phyloP scores from a whole-genome alignment of 305 asterid species.

The Fraxinus xanthoxyloides region DNA sequence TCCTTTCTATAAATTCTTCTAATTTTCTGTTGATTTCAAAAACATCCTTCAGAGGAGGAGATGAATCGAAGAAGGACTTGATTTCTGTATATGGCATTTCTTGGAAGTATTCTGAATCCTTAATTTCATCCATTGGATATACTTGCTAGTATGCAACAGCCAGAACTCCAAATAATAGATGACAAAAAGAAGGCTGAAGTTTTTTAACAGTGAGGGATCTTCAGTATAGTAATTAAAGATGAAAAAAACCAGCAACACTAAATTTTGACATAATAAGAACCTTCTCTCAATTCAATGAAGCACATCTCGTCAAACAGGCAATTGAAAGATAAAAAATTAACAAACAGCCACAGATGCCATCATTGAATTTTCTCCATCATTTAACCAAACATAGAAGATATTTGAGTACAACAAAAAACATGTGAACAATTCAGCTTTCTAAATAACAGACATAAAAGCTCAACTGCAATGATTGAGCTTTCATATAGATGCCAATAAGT shows the following conservation, averaged over 20 bases:
- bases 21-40: conserved; percentile 48
- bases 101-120: conserved; percentile 28
- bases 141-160: conserved; percentile 3
- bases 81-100: conserved; percentile 46
- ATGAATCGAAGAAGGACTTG: conserved; percentile 69
- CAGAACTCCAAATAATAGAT: conserved; percentile 12
- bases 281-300: background rate
- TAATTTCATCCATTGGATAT: conserved; percentile 40
- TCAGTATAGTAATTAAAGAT: background rate
- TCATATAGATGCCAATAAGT: background rate
- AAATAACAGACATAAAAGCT: background rate
- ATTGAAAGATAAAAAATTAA: conserved; percentile 4
- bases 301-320: background rate
- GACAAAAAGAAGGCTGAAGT: background rate
- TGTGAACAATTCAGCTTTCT: background rate
- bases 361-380: background rate
- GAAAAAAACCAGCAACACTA: background rate
- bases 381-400: background rate
- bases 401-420: background rate
- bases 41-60: conserved; percentile 73
- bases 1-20: conserved; percentile 45
- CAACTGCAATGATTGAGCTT: background rate
- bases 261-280: background rate
- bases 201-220: background rate
- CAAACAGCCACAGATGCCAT: background rate